These are phyloP conservation scores for Rauvolfia tetraphylla DNA, from an alignment of 257 asterid species.

Conservation along the genomic window DNA sequence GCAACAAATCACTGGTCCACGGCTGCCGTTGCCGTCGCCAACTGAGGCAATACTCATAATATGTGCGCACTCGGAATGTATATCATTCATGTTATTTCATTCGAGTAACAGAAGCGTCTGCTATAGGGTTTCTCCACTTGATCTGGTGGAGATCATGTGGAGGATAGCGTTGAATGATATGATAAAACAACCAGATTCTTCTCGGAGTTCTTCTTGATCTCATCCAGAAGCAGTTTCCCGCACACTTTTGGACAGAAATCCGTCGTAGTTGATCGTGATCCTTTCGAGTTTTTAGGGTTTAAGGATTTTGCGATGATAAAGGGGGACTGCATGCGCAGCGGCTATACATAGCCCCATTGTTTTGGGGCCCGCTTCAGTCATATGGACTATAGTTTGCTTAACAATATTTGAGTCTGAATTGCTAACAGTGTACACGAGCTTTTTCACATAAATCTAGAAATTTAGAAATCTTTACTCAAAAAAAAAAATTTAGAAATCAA, in stretches of 20 bases:
- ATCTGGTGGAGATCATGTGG: not conserved
- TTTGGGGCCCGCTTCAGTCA: too few species aligned
- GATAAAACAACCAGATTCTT: not conserved
- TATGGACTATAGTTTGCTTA: too few species aligned
- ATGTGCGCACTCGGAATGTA: not conserved
- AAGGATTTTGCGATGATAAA: too few species aligned
- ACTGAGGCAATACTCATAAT: not conserved
- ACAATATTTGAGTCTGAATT: too few species aligned
- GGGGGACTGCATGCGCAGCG: too few species aligned
- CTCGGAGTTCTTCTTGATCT: not conserved
- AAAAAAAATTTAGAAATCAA: too few species aligned
- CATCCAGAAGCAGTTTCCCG: not conserved
- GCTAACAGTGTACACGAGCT: too few species aligned
- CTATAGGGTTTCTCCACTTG: not conserved
- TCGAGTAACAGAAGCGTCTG: conserved; percentile 1
- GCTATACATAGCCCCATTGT: too few species aligned
- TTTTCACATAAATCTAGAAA: too few species aligned
- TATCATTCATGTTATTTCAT: not conserved
- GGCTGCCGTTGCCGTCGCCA: not conserved
- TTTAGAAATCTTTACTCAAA: too few species aligned
- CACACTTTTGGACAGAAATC: not conserved
- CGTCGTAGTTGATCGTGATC: too few species aligned
- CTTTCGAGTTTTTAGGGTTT: too few species aligned
- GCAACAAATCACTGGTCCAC: not conserved
- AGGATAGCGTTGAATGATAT: not conserved